Conservation (phyloP, 352 stramenopile species). For the Thraustotheca clavata region DNA sequence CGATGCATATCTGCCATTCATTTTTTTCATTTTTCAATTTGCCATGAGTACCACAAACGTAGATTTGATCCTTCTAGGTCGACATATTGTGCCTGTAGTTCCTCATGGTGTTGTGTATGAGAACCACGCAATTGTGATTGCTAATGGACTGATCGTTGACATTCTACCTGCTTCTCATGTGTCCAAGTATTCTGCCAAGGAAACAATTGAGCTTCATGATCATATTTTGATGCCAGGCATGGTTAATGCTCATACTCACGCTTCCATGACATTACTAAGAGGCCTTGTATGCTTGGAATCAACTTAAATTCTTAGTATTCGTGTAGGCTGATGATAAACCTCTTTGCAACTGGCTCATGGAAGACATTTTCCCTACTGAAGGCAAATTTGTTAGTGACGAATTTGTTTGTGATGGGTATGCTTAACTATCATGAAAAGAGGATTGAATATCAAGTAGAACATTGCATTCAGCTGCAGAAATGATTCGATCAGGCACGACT, state of each 20-base stretch:
- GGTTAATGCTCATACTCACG: conserved; percentile 83
- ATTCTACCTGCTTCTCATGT: conserved; percentile 52
- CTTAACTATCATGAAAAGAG: not conserved
- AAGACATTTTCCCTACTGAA: conserved; percentile 85
- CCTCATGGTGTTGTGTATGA: conserved; percentile 55
- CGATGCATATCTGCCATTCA: not conserved
- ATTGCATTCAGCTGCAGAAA: conserved; percentile 75
- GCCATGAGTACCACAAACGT: conserved; percentile 20
- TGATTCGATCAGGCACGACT: conserved; percentile 81
- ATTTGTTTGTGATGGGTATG: conserved; percentile 55
- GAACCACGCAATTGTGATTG: conserved; percentile 69
- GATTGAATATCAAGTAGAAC: conserved; percentile 23
- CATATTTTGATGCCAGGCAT: conserved; percentile 81
- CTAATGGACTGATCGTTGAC: conserved; percentile 60
- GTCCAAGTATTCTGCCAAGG: conserved; percentile 35
- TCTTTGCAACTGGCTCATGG: conserved; percentile 68
- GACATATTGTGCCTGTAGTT: conserved; percentile 74
- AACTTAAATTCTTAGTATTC: not conserved
- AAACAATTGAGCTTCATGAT: conserved; percentile 37
- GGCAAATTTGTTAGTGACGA: conserved; percentile 56
- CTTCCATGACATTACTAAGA: conserved; percentile 77
- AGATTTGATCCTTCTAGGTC: conserved; percentile 69
- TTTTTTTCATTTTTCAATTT: not conserved
- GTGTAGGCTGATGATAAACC: conserved; percentile 66
- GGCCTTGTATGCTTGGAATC: conserved; percentile 33